Evolutionary conservation across 2,329 filamentous ascomycete genomes (phyloP).

Genomic region (Emergomyces africanus): DNA sequence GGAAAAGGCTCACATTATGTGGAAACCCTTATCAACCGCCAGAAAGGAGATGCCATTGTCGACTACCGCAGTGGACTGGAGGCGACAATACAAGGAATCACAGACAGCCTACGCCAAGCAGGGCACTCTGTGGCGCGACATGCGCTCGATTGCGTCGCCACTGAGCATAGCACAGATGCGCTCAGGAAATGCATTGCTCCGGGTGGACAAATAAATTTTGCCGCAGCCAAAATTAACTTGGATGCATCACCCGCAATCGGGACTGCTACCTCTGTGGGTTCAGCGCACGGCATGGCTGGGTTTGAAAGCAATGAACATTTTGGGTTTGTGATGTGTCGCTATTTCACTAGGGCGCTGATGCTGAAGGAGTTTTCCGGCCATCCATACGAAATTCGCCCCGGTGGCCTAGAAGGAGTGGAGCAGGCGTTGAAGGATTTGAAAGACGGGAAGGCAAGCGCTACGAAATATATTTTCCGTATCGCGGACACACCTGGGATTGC

Average conservation of each 20-base stretch:
- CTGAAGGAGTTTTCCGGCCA: slow-evolving; percentile 40
- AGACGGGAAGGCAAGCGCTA: slow-evolving; percentile 47
- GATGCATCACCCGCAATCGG: slow-evolving; percentile 12
- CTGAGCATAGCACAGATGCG: slow-evolving; percentile 38
- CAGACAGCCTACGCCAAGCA: slow-evolving; percentile 27
- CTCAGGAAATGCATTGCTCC: slow-evolving; percentile 33
- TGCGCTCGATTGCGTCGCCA: slow-evolving; percentile 46
- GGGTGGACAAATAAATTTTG: slow-evolving; percentile 27
- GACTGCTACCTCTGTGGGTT: slow-evolving; percentile 26
- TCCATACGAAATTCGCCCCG: slow-evolving; percentile 38
- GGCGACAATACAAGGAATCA: slow-evolving; percentile 35
- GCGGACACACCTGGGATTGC: slow-evolving; percentile 30
- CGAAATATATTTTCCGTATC: slow-evolving; percentile 52
- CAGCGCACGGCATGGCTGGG: slow-evolving; percentile 18
- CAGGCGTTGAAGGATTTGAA: slow-evolving; percentile 42
- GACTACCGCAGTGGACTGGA: slow-evolving; percentile 49
- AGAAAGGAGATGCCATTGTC: slow-evolving; percentile 44
- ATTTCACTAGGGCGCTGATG: slow-evolving; percentile 34
- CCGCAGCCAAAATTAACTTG: slow-evolving; percentile 34
- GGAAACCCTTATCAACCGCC: slow-evolving; percentile 38
- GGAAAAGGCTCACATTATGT: slow-evolving; percentile 41
- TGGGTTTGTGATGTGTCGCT: slow-evolving; percentile 33
- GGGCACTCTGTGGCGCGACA: slow-evolving; percentile 17
- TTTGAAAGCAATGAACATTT: slow-evolving; percentile 28
- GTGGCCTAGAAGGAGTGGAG: slow-evolving; percentile 38